Evolutionary conservation across 2,329 filamentous ascomycete species (phyloP).

Genomic region (Cladophialophora psammophila): DNA sequence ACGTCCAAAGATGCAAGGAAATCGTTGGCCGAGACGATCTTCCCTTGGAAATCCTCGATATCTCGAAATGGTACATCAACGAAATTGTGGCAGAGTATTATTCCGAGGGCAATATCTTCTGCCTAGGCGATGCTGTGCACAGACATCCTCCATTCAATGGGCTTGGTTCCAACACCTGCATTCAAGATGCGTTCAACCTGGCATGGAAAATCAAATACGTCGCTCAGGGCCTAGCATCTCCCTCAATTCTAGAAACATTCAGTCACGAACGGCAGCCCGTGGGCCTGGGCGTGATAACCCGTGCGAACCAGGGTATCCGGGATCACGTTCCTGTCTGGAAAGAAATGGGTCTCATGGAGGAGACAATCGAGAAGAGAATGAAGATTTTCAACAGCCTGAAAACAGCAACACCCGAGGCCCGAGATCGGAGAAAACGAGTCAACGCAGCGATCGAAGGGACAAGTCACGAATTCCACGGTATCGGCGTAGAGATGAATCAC

Average conservation of each 20-base stretch:
- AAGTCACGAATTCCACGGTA: slow-evolving; percentile 60
- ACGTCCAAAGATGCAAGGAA: slow-evolving; percentile 54
- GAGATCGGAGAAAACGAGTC: slow-evolving; percentile 50
- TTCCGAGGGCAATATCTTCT: slow-evolving; percentile 47
- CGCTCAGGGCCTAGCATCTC: slow-evolving; percentile 44
- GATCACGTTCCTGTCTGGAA: slow-evolving; percentile 59
- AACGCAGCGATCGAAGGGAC: slow-evolving; percentile 54
- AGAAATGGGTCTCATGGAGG: slow-evolving; percentile 54
- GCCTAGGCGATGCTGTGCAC: slow-evolving; percentile 51
- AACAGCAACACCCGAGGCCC: slow-evolving; percentile 49
- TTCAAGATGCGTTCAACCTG: slow-evolving; percentile 50
- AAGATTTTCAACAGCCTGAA: slow-evolving; percentile 53
- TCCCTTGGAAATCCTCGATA: slow-evolving; percentile 59
- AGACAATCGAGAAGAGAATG: slow-evolving; percentile 51
- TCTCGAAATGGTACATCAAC: slow-evolving; percentile 68
- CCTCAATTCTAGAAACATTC: slow-evolving; percentile 45
- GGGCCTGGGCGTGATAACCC: slow-evolving; percentile 57
- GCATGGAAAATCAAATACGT: slow-evolving; percentile 49
- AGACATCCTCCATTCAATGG: slow-evolving; percentile 48
- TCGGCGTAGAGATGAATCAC: slow-evolving; percentile 68
- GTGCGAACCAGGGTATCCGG: slow-evolving; percentile 65
- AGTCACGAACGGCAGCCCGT: slow-evolving; percentile 47
- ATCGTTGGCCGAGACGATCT: slow-evolving; percentile 64
- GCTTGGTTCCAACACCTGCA: slow-evolving; percentile 49
- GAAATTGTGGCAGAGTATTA: slow-evolving; percentile 68